A percentile compares a stretch with the other conserved stretches of the same genome.
Conservation (phyloP, 495 filamentous ascomycete species). For the Penicillium odoratum region DNA sequence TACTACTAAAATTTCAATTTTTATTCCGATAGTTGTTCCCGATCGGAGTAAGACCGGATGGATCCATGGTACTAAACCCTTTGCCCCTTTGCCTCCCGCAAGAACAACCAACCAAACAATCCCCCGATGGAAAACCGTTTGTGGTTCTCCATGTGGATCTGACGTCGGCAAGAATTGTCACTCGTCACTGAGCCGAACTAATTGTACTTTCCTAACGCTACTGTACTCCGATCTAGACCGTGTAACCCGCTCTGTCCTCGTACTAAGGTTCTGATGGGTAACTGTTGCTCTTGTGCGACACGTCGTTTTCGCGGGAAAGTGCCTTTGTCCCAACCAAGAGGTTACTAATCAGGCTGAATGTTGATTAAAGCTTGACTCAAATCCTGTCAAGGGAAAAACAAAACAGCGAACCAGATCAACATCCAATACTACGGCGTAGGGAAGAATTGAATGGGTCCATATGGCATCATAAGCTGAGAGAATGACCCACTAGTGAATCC, state of each 20-base stretch:
- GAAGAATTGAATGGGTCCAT: constrained; percentile 4
- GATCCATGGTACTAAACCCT: not conserved
- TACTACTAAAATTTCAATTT: no score
- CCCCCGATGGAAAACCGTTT: constrained; percentile 12
- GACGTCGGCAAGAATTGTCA: constrained; percentile 19
- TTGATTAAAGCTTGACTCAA: not conserved
- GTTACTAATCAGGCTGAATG: not conserved
- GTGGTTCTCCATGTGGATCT: constrained; percentile 28
- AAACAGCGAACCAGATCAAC: not conserved
- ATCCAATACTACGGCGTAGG: not conserved
- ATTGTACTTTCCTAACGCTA: not conserved
- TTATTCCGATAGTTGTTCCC: not conserved
- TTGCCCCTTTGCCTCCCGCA: constrained; percentile 18
- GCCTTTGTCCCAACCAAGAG: not conserved
- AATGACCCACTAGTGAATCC: not conserved
- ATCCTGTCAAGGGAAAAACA: not conserved
- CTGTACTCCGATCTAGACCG: not conserved
- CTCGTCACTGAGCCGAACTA: not conserved
- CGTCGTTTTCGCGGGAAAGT: not conserved
- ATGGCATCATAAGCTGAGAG: constrained; percentile 22
- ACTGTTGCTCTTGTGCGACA: not conserved
- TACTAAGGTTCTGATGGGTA: not conserved
- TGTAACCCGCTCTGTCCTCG: not conserved
- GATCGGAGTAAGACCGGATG: not conserved
- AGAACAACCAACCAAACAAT: not conserved